Conservation (phyloP, 495 filamentous ascomycete genomes). For the Aspergillus carlsbadensis region DNA sequence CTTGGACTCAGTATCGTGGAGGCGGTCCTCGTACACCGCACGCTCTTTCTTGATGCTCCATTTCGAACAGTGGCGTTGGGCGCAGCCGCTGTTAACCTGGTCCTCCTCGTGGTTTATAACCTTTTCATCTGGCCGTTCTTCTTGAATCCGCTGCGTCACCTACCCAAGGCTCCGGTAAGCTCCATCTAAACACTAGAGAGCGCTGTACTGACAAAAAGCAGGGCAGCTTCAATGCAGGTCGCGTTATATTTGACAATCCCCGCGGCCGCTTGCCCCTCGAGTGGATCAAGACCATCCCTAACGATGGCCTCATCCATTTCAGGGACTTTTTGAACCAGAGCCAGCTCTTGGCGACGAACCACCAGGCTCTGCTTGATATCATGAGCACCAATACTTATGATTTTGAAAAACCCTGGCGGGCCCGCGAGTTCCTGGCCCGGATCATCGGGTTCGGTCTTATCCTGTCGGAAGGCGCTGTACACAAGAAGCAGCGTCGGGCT, state of each 20-base stretch:
- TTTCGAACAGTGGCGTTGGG: slow-evolving; percentile 25
- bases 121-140: slow-evolving; percentile 67
- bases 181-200: slow-evolving; percentile 2
- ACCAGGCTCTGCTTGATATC: slow-evolving; percentile 51
- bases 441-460: slow-evolving; percentile 77
- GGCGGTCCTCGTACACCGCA: slow-evolving; percentile 31
- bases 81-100: slow-evolving; percentile 27
- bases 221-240: slow-evolving; percentile 57
- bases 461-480: slow-evolving; percentile 77
- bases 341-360: slow-evolving; percentile 40
- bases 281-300: slow-evolving; percentile 75
- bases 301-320: slow-evolving; percentile 84
- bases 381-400: slow-evolving; percentile 56
- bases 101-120: slow-evolving; percentile 40
- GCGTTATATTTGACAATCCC: slow-evolving; percentile 53
- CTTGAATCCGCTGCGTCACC: slow-evolving; percentile 66
- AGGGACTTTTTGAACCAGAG: slow-evolving; percentile 39
- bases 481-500: slow-evolving; percentile 68
- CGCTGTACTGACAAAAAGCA: slow-evolving; percentile 12
- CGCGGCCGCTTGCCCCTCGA: slow-evolving; percentile 60
- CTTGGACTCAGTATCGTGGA: slow-evolving; percentile 26
- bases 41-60: slow-evolving; percentile 24
- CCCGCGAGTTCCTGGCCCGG: slow-evolving; percentile 55
- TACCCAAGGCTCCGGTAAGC: slow-evolving; percentile 58
- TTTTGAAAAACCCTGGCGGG: slow-evolving; percentile 50